phyloP scores from a whole-genome alignment of 1,284 basidiomycete species.

The Trichosporon asahii region DNA sequence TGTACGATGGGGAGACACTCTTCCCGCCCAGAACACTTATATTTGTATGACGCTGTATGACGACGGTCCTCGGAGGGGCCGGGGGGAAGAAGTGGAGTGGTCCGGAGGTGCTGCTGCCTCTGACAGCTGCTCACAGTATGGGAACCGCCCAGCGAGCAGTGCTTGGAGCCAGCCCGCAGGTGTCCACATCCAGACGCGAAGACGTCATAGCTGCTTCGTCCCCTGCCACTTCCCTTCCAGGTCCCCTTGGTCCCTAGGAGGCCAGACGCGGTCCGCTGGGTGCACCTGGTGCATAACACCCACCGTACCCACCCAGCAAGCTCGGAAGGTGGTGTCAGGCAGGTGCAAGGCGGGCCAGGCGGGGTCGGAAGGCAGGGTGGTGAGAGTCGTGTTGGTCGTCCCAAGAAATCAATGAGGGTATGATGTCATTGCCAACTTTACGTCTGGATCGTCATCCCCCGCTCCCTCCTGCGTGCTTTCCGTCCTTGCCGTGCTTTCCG shows the following conservation, averaged over 20 bases:
- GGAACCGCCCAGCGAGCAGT: neutral
- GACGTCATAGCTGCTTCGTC: neutral
- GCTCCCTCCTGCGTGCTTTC: neutral
- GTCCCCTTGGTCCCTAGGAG: neutral
- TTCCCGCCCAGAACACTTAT: constrained; percentile 1
- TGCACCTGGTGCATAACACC: neutral
- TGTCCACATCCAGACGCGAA: neutral
- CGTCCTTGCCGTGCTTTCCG: neutral
- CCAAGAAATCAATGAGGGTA: constrained; percentile 6
- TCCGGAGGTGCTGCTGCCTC: neutral
- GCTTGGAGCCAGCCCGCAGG: neutral
- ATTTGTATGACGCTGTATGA: constrained; percentile 6
- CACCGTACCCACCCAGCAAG: too few species aligned
- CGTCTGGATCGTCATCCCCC: constrained; percentile 1
- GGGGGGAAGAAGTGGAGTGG: constrained; percentile 7
- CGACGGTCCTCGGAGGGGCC: neutral
- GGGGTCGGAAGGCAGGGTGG: neutral
- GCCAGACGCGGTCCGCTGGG: neutral
- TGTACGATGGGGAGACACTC: neutral
- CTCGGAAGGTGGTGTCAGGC: neutral
- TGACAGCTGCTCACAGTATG: neutral
- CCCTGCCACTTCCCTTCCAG: neutral
- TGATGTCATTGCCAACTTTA: constrained; percentile 5
- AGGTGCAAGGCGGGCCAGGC: neutral
- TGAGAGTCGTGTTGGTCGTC: neutral